Conservation (phyloP, 108 stramenopile genomes). For the Bacterosira constricta region DNA sequence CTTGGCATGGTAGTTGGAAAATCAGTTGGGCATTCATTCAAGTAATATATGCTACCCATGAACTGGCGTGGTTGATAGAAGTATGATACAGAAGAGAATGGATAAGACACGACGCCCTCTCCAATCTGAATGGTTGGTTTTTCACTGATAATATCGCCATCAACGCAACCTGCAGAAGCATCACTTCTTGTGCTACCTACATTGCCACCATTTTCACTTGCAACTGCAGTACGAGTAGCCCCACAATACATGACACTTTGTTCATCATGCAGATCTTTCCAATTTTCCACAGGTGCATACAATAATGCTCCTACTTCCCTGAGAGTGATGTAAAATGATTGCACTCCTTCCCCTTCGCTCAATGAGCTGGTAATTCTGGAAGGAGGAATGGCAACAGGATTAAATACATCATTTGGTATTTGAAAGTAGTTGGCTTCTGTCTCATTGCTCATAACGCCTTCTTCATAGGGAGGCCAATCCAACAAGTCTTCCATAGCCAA, state of each 20-base stretch:
- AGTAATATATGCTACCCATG: conserved; percentile 16
- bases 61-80: conserved; percentile 28
- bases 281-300: conserved; percentile 8
- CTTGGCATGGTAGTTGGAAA: background rate
- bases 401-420: conserved; percentile 15
- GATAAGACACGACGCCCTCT: conserved; percentile 33
- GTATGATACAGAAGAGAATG: conserved; percentile 24
- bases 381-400: background rate
- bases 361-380: background rate
- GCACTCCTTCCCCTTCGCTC: conserved; percentile 6
- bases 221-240: background rate
- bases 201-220: background rate
- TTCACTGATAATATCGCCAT: background rate
- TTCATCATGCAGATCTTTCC: conserved; percentile 23
- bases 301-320: conserved; percentile 22
- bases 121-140: conserved; percentile 22
- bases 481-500: conserved; percentile 15
- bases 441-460: background rate
- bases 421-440: conserved; percentile 18
- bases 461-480: background rate
- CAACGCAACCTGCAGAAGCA: background rate
- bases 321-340: conserved; percentile 30
- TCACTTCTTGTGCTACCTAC: background rate
- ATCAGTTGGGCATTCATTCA: background rate
- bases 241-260: conserved; percentile 11